A percentile compares a stretch with the other conserved stretches of the same genome.
Conservation (phyloP, 306 rosid genomes). For the Vicia sativa region DNA sequence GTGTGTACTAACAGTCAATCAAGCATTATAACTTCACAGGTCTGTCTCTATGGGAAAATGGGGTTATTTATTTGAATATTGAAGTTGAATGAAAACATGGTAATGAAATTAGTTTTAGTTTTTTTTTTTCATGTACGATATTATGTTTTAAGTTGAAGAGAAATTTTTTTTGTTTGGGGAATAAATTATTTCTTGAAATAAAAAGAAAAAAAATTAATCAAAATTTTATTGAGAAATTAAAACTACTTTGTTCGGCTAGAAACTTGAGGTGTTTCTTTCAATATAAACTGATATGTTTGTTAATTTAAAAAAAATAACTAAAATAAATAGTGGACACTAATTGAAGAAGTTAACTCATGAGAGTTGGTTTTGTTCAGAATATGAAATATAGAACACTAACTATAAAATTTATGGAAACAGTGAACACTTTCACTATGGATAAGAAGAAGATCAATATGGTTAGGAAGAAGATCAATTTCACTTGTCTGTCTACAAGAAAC, state of each 20-base stretch:
- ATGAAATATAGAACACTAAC: too few relatives aligned
- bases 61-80: not conserved
- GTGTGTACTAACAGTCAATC: not conserved
- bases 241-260: not conserved
- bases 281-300: not conserved
- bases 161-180: not conserved
- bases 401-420: too few relatives aligned
- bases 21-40: not conserved
- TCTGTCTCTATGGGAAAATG: not conserved
- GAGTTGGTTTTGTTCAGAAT: too few relatives aligned
- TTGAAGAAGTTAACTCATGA: too few relatives aligned
- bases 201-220: not conserved
- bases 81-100: not conserved
- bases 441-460: too few relatives aligned
- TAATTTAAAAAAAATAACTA: too few relatives aligned
- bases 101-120: not conserved
- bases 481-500: too few relatives aligned
- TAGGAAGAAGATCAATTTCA: too few relatives aligned
- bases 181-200: not conserved
- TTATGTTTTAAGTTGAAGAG: not conserved
- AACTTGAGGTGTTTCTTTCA: not conserved
- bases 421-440: too few relatives aligned
- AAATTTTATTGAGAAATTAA: not conserved
- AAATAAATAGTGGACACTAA: too few relatives aligned
- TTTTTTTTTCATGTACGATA: not conserved